These are phyloP conservation scores for Trametes coccinea DNA, from an alignment of 768 basidiomycete genomes.

Conservation along the genomic window DNA sequence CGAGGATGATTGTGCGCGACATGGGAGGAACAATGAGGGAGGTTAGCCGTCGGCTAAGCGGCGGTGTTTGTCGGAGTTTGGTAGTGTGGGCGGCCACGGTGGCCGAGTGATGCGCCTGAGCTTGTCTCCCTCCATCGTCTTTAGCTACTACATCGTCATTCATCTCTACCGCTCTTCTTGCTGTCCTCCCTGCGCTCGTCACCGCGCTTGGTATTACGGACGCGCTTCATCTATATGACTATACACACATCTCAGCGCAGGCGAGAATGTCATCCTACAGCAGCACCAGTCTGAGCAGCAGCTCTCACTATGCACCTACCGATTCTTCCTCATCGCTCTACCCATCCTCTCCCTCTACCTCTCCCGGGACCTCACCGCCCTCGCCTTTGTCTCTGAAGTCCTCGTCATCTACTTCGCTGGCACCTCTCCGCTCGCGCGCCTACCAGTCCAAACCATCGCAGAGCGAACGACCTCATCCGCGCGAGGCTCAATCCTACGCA, in stretches of 20 bases:
- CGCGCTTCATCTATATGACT: conserved; percentile 10
- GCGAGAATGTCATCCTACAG: conserved; percentile 21
- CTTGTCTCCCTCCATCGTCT: conserved; percentile 11
- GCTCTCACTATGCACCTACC: conserved; percentile 12
- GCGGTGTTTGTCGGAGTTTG: conserved; percentile 17
- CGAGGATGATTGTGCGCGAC: not conserved
- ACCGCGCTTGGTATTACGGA: conserved; percentile 10
- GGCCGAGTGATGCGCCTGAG: conserved; percentile 9
- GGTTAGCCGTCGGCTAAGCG: conserved; percentile 1
- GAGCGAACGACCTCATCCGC: not conserved
- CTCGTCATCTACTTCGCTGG: conserved; percentile 1
- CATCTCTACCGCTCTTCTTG: not conserved
- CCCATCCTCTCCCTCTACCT: conserved; percentile 16
- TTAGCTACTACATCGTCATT: not conserved
- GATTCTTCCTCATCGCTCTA: conserved; percentile 8
- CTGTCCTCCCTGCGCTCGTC: conserved; percentile 3
- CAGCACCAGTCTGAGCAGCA: conserved; percentile 21
- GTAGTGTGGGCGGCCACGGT: conserved; percentile 20
- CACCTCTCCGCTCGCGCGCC: not conserved
- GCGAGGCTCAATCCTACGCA: not conserved
- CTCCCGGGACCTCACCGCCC: conserved; percentile 10
- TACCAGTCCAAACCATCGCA: not conserved
- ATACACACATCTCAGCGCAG: not conserved
- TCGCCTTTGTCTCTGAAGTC: conserved; percentile 9
- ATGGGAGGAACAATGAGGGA: conserved; percentile 9